Evolutionary conservation across 1,139 yeast genomes (phyloP), one percentile per base, ranked within the genome.

Genomic region (Pichia sp.): DNA sequence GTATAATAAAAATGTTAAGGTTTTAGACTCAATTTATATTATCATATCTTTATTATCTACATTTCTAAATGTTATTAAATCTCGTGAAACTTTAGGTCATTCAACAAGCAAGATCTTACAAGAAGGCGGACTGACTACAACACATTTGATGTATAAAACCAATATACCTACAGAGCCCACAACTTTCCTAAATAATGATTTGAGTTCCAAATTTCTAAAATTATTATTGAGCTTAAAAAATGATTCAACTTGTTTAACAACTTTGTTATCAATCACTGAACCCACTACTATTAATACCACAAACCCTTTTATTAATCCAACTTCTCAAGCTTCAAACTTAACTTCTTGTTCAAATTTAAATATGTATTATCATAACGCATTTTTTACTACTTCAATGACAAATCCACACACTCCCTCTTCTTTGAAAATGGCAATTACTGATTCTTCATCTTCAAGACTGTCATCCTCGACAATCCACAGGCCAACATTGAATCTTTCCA

Each of bases 21-120:
- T 45, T 15, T 37, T 53, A 15, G 43, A 45, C 24, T 54, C 56
- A 8, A 44, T 51, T 4, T 51, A 44, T 29, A 43, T 53, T 5
- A 23, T 49, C 4, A 20, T 51, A 12, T 38, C 25, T 4, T 24
- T 51, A 12, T 37, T 53, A 16, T 36, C 48, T 4, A 44, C 30
- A 15, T 44, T 51, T 20, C 18, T 53, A 7, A 30, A 38, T 39
- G 43, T 29, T 23, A 12, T 52, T 2, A 52, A 46, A 35, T 43
- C 49, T 7, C 37, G 25, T 7, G 51, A 52, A 24, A 36, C 38
- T 15, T 38, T 46, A 26, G 11, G 39, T 18, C 42, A 41, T 25
- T 39, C 52, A 20, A 23, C 43, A 11, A 35, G 40, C 11, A 22
- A 29, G 15, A 35, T 49, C 6, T 47, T 51, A 13, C 38, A 36